A percentile compares a stretch with the other conserved stretches of the same genome.
Evolutionary conservation across 306 rosid genomes (phyloP).

Genomic region (Cucurbita ficifolia): DNA sequence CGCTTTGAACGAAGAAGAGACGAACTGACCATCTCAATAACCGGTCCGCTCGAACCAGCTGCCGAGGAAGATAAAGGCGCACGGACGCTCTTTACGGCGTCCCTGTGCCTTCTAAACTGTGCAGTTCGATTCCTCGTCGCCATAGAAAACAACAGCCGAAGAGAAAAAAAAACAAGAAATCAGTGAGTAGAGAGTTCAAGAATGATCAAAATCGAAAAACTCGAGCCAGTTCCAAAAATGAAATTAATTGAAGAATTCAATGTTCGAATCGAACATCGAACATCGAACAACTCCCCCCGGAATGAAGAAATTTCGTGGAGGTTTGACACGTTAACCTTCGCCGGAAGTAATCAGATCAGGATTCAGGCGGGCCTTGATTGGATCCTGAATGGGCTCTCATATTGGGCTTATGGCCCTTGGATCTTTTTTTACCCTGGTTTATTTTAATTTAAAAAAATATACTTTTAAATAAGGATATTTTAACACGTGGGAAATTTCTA

Average conservation of each 20-base stretch:
- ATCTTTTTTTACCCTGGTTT: too few relatives aligned
- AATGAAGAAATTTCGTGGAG: background rate
- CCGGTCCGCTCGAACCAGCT: conserved; percentile 45
- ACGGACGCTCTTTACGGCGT: conserved; percentile 62
- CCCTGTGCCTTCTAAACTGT: conserved; percentile 39
- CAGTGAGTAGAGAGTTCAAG: background rate
- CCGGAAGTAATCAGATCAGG: background rate
- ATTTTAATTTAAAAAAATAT: too few relatives aligned
- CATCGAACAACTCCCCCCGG: background rate
- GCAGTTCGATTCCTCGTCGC: conserved; percentile 61
- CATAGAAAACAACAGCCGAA: conserved; percentile 20
- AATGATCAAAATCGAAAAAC: background rate
- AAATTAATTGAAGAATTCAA: background rate
- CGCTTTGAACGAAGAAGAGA: conserved; percentile 48
- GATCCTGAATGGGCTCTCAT: background rate
- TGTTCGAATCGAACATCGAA: background rate
- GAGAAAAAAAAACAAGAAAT: background rate
- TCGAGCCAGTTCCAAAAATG: background rate
- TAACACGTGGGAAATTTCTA: background rate
- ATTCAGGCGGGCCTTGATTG: background rate
- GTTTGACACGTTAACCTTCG: background rate
- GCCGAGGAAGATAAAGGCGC: conserved; percentile 56
- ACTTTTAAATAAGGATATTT: too few relatives aligned
- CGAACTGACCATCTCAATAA: conserved; percentile 51
- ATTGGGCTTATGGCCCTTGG: background rate